Evolutionary conservation across 768 basidiomycete species (phyloP), one percentile per base, ranked within the genome.

Genomic region (Calocybe cyanea): DNA sequence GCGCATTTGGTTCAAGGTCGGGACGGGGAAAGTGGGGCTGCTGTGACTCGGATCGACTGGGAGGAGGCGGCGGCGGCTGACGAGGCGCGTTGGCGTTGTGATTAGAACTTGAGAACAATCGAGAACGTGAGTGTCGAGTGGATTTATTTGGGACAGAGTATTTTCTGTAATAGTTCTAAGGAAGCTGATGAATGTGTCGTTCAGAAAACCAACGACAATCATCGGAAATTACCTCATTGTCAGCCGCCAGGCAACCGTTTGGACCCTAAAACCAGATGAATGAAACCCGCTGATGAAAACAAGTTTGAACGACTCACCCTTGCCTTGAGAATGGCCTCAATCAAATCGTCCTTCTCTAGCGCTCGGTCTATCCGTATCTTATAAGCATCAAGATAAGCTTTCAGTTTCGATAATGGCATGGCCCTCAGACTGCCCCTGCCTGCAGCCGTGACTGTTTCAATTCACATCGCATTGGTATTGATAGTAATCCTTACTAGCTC

Each of bases 291-390:
- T n/a, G n/a, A n/a, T n/a, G n/a, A n/a, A n/a, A 28, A 11, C 25
- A 11, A 28, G 5, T 28, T 28, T 28, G 25, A 28, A 28, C 6
- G 6, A 5, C 78, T 43, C 57, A 87, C 87, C 56, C 71, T 71
- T 11, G 70, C 71, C 10, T 55, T 57, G 58, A 87, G 36, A 37
- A 86, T 75, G 32, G 70, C 77, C 41, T 87, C 83, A 31, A 90
- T 78, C 36, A 90, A 65, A 58, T 90, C 87, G 41, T 86, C 82
- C 63, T 90, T 90, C 61, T 91, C 88, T 13, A 88, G 70, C 1
- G 81, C 77, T 38, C 76, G 74, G 45, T 72, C 76, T 14, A 77
- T 71, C 43, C 70, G 65, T 53, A 91, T 85, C 45, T 80, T 77
- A 52, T 91, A 91, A 4, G 81, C 83, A 42, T 69, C 74, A 19